These are phyloP conservation scores for Coemansia sp. DNA, from an alignment of 192 early-diverging fungal species.

Conservation along the genomic window DNA sequence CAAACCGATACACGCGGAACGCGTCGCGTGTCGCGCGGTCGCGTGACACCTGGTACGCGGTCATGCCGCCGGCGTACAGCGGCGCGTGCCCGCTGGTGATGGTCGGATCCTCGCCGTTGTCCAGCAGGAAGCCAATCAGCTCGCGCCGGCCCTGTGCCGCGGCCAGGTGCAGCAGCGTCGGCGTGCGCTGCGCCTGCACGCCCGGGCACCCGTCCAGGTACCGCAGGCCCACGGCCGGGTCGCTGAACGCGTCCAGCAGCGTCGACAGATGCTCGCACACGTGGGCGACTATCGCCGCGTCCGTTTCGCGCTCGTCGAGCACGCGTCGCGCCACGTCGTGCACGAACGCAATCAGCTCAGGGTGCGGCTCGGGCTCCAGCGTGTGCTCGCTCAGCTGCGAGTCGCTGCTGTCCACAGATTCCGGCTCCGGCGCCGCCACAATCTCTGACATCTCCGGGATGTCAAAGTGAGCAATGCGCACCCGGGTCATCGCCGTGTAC, in stretches of 20 bases:
- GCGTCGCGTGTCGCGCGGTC: slow-evolving; percentile 25
- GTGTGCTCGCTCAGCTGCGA: slow-evolving; percentile 23
- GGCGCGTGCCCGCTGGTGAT: slow-evolving; percentile 34
- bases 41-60: slow-evolving; percentile 27
- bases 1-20: slow-evolving; percentile 26
- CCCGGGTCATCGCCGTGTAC: slow-evolving; percentile 26
- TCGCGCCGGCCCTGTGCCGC: slow-evolving; percentile 55
- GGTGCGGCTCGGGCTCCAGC: slow-evolving; percentile 34
- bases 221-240: slow-evolving; percentile 50
- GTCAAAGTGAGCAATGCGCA: slow-evolving; percentile 15
- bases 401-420: background rate
- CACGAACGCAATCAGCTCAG: slow-evolving; percentile 37
- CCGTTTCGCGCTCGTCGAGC: slow-evolving; percentile 14
- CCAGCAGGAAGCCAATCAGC: slow-evolving; percentile 63
- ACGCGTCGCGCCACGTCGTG: slow-evolving; percentile 32
- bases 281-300: slow-evolving; percentile 53
- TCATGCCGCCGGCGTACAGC: slow-evolving; percentile 23
- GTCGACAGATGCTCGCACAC: slow-evolving; percentile 59
- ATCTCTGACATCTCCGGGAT: background rate
- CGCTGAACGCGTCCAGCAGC: slow-evolving; percentile 54
- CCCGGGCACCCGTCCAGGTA: slow-evolving; percentile 46
- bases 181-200: slow-evolving; percentile 32
- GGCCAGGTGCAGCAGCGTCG: slow-evolving; percentile 77
- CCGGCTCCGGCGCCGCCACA: background rate
- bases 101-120: slow-evolving; percentile 76